A percentile compares a stretch with the other conserved stretches of the same genome.
Conservation (phyloP, 2,329 filamentous ascomycete species). For the Alternaria longipes region DNA sequence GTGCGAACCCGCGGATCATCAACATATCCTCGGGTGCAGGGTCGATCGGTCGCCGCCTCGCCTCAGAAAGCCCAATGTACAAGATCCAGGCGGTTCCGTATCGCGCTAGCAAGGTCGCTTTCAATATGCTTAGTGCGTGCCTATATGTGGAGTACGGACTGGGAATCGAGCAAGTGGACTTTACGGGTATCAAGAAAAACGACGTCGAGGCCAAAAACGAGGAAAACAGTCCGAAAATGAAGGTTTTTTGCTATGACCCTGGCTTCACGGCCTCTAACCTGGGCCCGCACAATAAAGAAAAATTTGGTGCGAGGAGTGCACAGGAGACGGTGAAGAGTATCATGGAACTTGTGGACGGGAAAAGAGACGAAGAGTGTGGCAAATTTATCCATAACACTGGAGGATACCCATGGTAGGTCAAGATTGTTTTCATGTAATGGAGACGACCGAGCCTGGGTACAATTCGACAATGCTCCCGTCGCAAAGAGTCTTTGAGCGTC, state of each 20-base stretch:
- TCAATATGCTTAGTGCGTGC: constrained; percentile 52
- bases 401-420: constrained; percentile 42
- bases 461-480: not conserved
- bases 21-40: constrained; percentile 50
- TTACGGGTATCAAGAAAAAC: not conserved
- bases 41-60: constrained; percentile 43
- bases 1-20: constrained; percentile 41
- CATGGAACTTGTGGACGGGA: constrained; percentile 50
- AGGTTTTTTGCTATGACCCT: constrained; percentile 52
- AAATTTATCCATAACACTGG: constrained; percentile 46
- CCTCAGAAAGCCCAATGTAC: constrained; percentile 37
- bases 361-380: constrained; percentile 47
- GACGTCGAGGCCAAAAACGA: constrained; percentile 14
- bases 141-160: constrained; percentile 43
- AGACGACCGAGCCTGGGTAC: not conserved
- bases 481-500: not conserved
- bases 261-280: constrained; percentile 52
- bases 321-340: constrained; percentile 46
- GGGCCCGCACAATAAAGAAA: constrained; percentile 42
- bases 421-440: rapidly evolving
- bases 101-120: constrained; percentile 50
- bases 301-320: constrained; percentile 49
- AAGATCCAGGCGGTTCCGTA: constrained; percentile 43
- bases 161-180: constrained; percentile 20
- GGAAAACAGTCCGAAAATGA: constrained; percentile 30